Conservation (phyloP, 1,284 basidiomycete species). For the Fistulinella cinereoalba region DNA sequence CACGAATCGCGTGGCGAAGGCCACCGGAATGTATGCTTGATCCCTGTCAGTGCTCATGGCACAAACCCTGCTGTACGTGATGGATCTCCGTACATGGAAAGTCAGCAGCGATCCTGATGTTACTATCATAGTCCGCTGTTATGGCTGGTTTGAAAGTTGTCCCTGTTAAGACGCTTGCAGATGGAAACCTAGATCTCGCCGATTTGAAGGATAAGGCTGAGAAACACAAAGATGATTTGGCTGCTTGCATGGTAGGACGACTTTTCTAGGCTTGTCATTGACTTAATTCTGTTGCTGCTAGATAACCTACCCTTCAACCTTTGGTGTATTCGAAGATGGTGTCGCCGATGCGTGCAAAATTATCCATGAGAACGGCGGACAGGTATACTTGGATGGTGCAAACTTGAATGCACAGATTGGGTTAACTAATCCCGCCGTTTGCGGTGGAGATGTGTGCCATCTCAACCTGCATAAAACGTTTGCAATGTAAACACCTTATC, state of each 20-base stretch:
- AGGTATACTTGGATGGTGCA: slow-evolving; percentile 97
- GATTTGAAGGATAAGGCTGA: slow-evolving; percentile 88
- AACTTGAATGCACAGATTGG: slow-evolving; percentile 97
- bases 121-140: slow-evolving; percentile 70
- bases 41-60: slow-evolving; percentile 94
- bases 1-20: slow-evolving; percentile 85
- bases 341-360: slow-evolving; percentile 91
- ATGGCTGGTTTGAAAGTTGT: slow-evolving; percentile 98
- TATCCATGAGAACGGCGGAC: slow-evolving; percentile 93
- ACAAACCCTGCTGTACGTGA: slow-evolving; percentile 90
- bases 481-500: slow-evolving; percentile 59
- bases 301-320: slow-evolving; percentile 95
- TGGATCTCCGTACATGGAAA: neutral
- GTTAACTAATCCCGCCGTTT: slow-evolving; percentile 91
- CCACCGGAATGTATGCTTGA: slow-evolving; percentile 89
- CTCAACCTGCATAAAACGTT: slow-evolving; percentile 98
- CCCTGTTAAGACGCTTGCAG: slow-evolving; percentile 81
- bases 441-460: slow-evolving; percentile 97
- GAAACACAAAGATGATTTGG: slow-evolving; percentile 88
- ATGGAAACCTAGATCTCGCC: slow-evolving; percentile 87
- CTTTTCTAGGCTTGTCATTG: slow-evolving; percentile 19
- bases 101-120: slow-evolving; percentile 9
- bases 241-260: slow-evolving; percentile 88
- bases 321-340: slow-evolving; percentile 95
- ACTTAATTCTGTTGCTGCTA: slow-evolving; percentile 27